Base-by-base conservation (phyloP, 768 basidiomycete genomes). In the Tubosaeta sp. region DNA sequence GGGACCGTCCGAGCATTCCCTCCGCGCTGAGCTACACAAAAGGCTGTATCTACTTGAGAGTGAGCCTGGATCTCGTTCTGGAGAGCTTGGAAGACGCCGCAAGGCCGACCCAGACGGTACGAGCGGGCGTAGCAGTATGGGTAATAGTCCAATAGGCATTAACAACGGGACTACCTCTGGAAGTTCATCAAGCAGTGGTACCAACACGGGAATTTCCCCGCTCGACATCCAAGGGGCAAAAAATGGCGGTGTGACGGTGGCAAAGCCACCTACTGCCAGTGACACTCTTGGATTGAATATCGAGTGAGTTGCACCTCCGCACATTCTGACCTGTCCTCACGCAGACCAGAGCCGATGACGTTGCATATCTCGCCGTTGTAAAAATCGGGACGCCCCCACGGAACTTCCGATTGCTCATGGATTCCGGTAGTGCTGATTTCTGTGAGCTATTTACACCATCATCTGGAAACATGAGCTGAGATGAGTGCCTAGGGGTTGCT, bases 241-340 rank as follows among this genome's bases (percentile, higher is more conserved):
- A 1, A 58, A 64, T 27, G 65, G 69, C 29, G 62, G 67, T 22
- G 69, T 87, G 27, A 77, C 81, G 6, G 16, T 45, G 4, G 75
- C 78, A 14, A 70, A 68, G 44, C 39, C 59, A 12, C 76, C 80
- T 22, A 69, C 76, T 18, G 63, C 72, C 14, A 64, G 60, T 54
- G 72, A 84, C 61, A 80, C 86, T 34, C 71, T 90, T 35, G 86
- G 83, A 7, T 73, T 90, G 46, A 75, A 80, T 60, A 88, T 90
- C 49, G 81, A 88, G 79, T 87, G 55, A 36, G 83, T 69, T 16
- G 35, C 0, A 9, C 1, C 4, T 48, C 18, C 19, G 11, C 12
- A 21, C 21, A 3, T 14, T 19, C 19, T 58, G 14, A 59, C 27
- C 45, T 7, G 18, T 22, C 14, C 21, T 48, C 13, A 47, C 22